These are phyloP conservation scores for Aspergillus neotritici DNA, from an alignment of 2,329 filamentous ascomycete species.

Conservation along the genomic window DNA sequence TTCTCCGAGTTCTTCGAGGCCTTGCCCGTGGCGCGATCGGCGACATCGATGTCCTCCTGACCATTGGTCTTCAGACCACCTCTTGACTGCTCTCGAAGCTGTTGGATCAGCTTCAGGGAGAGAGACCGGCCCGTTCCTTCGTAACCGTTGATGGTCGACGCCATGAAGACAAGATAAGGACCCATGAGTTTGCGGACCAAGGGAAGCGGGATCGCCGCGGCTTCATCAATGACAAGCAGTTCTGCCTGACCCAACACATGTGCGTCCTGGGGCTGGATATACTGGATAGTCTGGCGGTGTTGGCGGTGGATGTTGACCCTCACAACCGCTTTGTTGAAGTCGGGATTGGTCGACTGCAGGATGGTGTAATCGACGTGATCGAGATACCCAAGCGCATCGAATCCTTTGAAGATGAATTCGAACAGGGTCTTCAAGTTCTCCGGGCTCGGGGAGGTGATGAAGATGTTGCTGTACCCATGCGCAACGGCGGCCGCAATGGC, in stretches of 20 bases:
- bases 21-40: slow-evolving; percentile 75
- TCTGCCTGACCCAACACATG: slow-evolving; percentile 94
- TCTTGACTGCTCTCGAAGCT: slow-evolving; percentile 86
- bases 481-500: slow-evolving; percentile 91
- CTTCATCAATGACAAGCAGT: slow-evolving; percentile 92
- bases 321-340: slow-evolving; percentile 98
- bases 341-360: slow-evolving; percentile 94
- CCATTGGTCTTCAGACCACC: slow-evolving; percentile 52
- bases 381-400: slow-evolving; percentile 86
- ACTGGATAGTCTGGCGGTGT: slow-evolving; percentile 96
- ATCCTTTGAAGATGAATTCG: slow-evolving; percentile 97
- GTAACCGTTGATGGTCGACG: slow-evolving; percentile 97
- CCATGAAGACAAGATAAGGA: slow-evolving; percentile 97
- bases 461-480: slow-evolving; percentile 97
- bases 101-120: slow-evolving; percentile 93
- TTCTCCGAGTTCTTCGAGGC: slow-evolving; percentile 58
- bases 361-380: slow-evolving; percentile 98
- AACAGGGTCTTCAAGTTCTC: slow-evolving; percentile 99
- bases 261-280: slow-evolving; percentile 93
- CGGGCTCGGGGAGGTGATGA: slow-evolving; percentile 94
- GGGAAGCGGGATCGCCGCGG: slow-evolving; percentile 89
- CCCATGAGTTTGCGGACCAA: slow-evolving; percentile 92
- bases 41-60: slow-evolving; percentile 57
- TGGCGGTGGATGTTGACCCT: slow-evolving; percentile 91
- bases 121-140: slow-evolving; percentile 93